phyloP scores from a whole-genome alignment of 129 eudicot species.

The Flaveria bidentis region DNA sequence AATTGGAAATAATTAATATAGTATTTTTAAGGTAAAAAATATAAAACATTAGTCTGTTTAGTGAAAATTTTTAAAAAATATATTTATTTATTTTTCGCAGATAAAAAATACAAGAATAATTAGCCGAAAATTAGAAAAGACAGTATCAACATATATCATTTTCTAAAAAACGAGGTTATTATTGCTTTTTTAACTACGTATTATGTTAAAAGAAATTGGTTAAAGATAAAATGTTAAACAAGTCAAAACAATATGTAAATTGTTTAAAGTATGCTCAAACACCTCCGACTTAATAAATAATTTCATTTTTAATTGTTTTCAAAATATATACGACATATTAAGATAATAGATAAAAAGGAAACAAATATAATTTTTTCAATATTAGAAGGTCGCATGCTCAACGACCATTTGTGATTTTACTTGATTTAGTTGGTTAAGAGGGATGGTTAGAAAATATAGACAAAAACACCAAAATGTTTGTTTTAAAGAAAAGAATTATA shows the following conservation, averaged over 20 bases:
- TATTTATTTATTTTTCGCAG: too few relatives aligned
- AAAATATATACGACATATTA: too few relatives aligned
- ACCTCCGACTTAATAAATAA: background rate
- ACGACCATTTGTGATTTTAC: too few relatives aligned
- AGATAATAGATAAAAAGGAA: too few relatives aligned
- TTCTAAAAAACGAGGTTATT: background rate
- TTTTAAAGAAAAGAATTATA: background rate
- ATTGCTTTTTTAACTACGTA: background rate
- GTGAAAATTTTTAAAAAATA: background rate
- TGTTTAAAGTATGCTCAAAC: too few relatives aligned
- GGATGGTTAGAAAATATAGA: background rate
- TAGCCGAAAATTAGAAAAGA: background rate
- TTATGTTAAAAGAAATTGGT: background rate
- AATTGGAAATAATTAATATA: slow-evolving; percentile 16
- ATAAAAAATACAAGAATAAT: too few relatives aligned
- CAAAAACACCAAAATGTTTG: background rate
- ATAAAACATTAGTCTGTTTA: background rate
- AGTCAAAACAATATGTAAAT: background rate
- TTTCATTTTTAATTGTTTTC: background rate
- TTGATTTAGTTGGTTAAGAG: too few relatives aligned
- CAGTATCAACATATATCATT: background rate
- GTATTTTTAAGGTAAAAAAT: background rate
- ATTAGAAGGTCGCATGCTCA: too few relatives aligned
- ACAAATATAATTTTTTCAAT: too few relatives aligned
- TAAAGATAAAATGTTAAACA: background rate